Evolutionary conservation across 305 asterid species (phyloP), one percentile per base, ranked within the genome.

Genomic region (Solanum chacoense): DNA sequence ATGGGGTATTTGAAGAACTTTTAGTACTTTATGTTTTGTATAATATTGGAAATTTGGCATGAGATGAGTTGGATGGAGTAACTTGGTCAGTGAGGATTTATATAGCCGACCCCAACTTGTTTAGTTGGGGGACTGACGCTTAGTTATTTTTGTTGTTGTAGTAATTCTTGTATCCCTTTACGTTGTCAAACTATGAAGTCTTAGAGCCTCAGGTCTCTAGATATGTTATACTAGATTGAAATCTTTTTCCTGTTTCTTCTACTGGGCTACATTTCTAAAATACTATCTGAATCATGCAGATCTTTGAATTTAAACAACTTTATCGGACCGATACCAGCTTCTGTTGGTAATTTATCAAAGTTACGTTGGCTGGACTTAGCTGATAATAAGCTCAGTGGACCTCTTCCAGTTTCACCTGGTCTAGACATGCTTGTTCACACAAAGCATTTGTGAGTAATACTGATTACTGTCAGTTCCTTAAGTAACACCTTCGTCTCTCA

Each of bases 371-470:
- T 97, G 88, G 99, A 97, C 92, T 59, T 97, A 87, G 98, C 98
- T 38, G 98, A 96, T 84, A 97, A 97, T 92, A 90, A 34, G 90
- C 96, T 97, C 65, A 92, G 84, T 16, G 99, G 99, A 55, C 88
- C 90, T 45, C 93, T 97, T 92, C 99, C 99, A 0, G 92, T 97
- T 89, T 96, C 99, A 20, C 96, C 97, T 65, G 99, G 99, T 37
- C 99, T 97, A 86, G 99, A 97, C 90, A 93, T 91, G 98, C 98
- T 97, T 88, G 83, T 92, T 81, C 29, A 83, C 22, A 32, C 99
- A 16, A 93, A 90, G 81, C 99, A 97, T 93, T 96, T 97, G 99
- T 97, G 94, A 77, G 95, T 84, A 83, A 6, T 83, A 31, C 29
- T 29, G 31, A 83, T 2, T 83, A 31, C 38, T 29, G 31, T 50